These are phyloP conservation scores for Austroboletus novae-zelandiae DNA, from an alignment of 1,284 basidiomycete genomes.

Conservation along the genomic window DNA sequence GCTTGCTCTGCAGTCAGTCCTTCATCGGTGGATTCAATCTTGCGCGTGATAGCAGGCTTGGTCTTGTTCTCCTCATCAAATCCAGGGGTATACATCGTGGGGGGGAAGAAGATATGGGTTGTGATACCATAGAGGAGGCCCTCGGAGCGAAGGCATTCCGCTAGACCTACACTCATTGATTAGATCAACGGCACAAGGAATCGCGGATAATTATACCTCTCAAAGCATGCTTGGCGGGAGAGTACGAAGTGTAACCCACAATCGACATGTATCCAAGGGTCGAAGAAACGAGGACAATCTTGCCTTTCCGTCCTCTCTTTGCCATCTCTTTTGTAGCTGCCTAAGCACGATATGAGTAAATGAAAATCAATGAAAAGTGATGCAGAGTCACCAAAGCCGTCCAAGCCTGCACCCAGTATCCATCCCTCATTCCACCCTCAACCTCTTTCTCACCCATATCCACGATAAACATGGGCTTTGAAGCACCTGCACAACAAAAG, in stretches of 20 bases:
- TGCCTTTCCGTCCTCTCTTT: slow-evolving; percentile 51
- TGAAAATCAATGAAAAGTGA: neutral
- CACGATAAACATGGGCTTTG: slow-evolving; percentile 61
- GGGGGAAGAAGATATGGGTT: slow-evolving; percentile 87
- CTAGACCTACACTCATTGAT: slow-evolving; percentile 56
- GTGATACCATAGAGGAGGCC: slow-evolving; percentile 76
- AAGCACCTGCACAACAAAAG: slow-evolving; percentile 67
- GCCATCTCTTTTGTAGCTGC: slow-evolving; percentile 75
- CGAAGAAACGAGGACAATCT: slow-evolving; percentile 83
- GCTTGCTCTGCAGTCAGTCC: slow-evolving; percentile 67
- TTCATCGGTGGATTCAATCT: slow-evolving; percentile 80
- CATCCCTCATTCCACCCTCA: slow-evolving; percentile 51
- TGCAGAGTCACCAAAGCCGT: slow-evolving; percentile 66
- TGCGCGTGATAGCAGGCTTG: slow-evolving; percentile 78
- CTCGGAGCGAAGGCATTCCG: slow-evolving; percentile 84
- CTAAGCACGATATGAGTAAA: slow-evolving; percentile 35
- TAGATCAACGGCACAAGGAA: neutral
- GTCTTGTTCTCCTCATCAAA: slow-evolving; percentile 77
- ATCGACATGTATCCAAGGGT: slow-evolving; percentile 81
- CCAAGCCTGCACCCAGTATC: slow-evolving; percentile 74
- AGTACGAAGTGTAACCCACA: slow-evolving; percentile 83
- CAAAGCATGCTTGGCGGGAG: slow-evolving; percentile 88
- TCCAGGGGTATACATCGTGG: slow-evolving; percentile 83
- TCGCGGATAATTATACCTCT: slow-evolving; percentile 53
- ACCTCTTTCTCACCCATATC: slow-evolving; percentile 55